Evolutionary conservation across 129 eudicot species (phyloP).

Genomic region (sunflower (Helianthus annuus)): DNA sequence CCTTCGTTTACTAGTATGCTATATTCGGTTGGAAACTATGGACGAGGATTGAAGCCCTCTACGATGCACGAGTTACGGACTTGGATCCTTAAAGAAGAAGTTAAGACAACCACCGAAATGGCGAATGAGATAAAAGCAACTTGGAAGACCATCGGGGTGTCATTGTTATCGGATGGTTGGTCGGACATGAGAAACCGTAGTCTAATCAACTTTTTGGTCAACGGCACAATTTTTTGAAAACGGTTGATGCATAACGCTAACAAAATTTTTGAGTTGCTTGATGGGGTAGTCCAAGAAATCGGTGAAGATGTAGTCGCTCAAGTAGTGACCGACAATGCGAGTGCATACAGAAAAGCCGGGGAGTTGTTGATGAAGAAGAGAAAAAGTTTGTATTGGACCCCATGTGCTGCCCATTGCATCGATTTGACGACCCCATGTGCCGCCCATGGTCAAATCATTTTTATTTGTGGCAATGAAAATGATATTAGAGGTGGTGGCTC

Average conservation of each 20-base stretch:
- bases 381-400: not conserved
- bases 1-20: not conserved
- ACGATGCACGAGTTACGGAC: too few relatives aligned
- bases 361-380: constrained; percentile 8
- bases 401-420: not conserved
- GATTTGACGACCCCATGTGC: too few relatives aligned
- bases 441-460: too few relatives aligned
- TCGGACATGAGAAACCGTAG: not conserved
- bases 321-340: not conserved
- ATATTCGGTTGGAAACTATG: not conserved
- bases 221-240: not conserved
- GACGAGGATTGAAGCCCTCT: too few relatives aligned
- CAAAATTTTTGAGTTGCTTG: too few relatives aligned
- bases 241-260: too few relatives aligned
- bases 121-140: not conserved
- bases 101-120: too few relatives aligned
- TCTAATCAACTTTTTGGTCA: constrained; percentile 8
- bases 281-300: too few relatives aligned
- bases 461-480: too few relatives aligned
- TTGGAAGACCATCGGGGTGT: not conserved
- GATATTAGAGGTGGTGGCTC: not conserved
- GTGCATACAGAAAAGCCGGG: not conserved
- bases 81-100: too few relatives aligned
- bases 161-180: not conserved
- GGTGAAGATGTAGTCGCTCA: not conserved